Evolutionary conservation across 2,329 filamentous ascomycete genomes (phyloP), one percentile per base, ranked within the genome.

Genomic region (Aspergillus ochraceus): DNA sequence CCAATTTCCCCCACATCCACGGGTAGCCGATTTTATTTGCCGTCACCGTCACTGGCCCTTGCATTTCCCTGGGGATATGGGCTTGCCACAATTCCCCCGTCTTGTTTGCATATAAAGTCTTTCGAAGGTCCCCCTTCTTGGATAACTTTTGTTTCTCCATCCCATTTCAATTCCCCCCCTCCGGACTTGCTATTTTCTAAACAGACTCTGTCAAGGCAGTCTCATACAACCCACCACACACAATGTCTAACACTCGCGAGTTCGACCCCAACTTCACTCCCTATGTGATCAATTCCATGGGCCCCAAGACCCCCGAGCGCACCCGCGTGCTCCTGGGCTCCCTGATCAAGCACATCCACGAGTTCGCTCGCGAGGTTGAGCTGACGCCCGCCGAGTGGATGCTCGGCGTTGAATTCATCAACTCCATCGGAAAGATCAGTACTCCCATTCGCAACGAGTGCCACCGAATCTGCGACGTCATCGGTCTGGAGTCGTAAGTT

Each of bases 321-420:
- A 84, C 86, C 68, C 84, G 87, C 60, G 79, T 85, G 64, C 81
- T 92, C 68, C 79, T 92, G 69, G 75, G 80, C 61, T 81, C 84
- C 29, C 76, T 92, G 67, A 87, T 92, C 76, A 81, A 79, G 52
- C 89, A 92, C 78, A 81, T 93, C 60, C 90, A 93, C 79, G 89
- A 92, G 77, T 92, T 92, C 74, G 84, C 86, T 58, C 86, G 90
- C 59, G 90, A 93, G 71, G 85, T 90, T 64, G 89, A 92, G 77
- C 84, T 93, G 54, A 91, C 87, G 19, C 82, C 86, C 32, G 89
- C 90, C 57, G 90, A 93, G 77, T 92, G 90, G 90, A 84, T 91
- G 76, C 77, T 85, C 8, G 90, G 89, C 56, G 88, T 92, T 57
- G 83, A 89, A 69, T 92, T 89, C 73, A 79, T 92, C 78, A 92